phyloP scores from a whole-genome alignment of 148 eudicot genomes.

The Oxyria digyna region DNA sequence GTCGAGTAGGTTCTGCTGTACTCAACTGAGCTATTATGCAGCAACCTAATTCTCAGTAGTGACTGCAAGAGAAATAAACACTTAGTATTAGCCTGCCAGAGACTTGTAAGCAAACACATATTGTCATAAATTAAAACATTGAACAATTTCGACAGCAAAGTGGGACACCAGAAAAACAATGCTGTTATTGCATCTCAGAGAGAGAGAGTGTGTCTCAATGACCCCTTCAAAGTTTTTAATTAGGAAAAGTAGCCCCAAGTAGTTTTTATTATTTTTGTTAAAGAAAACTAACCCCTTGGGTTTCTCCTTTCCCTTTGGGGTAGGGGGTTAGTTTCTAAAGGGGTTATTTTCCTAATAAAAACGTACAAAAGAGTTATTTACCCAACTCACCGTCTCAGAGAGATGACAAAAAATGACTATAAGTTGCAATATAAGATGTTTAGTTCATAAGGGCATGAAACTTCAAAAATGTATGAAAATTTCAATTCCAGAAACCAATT shows the following conservation, averaged over 20 bases:
- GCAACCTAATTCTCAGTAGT: constrained; percentile 50
- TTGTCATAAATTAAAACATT: not conserved
- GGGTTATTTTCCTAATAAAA: too few relatives aligned
- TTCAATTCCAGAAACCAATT: not conserved
- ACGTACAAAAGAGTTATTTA: too few relatives aligned
- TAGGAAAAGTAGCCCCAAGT: too few relatives aligned
- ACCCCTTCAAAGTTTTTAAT: too few relatives aligned
- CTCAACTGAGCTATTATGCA: constrained; percentile 36
- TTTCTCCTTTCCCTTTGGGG: too few relatives aligned
- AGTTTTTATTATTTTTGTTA: too few relatives aligned
- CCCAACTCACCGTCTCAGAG: too few relatives aligned
- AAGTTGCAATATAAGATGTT: not conserved
- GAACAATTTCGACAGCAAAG: not conserved
- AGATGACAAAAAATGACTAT: too few relatives aligned
- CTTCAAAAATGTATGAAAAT: not conserved
- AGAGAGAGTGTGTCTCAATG: too few relatives aligned
- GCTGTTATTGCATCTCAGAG: not conserved
- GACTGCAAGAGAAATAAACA: constrained; percentile 35
- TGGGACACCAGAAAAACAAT: not conserved
- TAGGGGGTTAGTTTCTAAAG: too few relatives aligned
- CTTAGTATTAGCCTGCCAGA: constrained; percentile 37
- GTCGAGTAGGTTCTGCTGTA: constrained; percentile 38
- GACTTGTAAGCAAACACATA: not conserved
- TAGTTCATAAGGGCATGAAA: not conserved
- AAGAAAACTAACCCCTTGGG: too few relatives aligned